Conservation (phyloP, 1,139 yeast species). For the Torulaspora globosa region DNA sequence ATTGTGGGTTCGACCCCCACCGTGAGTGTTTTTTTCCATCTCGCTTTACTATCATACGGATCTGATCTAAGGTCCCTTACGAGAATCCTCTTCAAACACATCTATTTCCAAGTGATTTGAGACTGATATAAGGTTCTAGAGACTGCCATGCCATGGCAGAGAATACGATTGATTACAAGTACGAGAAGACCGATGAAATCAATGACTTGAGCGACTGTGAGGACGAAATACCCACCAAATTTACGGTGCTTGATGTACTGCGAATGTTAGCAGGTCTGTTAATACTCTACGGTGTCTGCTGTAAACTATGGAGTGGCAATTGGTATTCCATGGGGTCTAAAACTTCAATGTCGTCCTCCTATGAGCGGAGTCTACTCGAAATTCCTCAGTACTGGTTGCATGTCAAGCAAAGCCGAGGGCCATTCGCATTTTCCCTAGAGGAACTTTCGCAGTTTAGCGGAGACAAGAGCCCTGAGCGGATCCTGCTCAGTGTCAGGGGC, state of each 20-base stretch:
- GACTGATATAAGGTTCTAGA: too few relatives aligned
- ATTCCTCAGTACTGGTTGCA: slow-evolving; percentile 20
- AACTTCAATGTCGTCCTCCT: neutral
- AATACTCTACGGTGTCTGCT: slow-evolving; percentile 11
- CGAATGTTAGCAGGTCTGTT: slow-evolving; percentile 22
- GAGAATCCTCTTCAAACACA: neutral
- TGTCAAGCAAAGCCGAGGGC: slow-evolving; percentile 8
- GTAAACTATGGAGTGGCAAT: slow-evolving; percentile 12
- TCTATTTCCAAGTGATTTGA: neutral
- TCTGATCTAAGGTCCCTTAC: neutral
- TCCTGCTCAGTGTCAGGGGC: slow-evolving; percentile 23
- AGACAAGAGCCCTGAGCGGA: slow-evolving; percentile 9
- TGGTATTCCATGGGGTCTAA: slow-evolving; percentile 11
- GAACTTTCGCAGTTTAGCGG: slow-evolving; percentile 19
- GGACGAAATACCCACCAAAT: slow-evolving; percentile 12
- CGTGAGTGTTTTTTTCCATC: slow-evolving; percentile 43
- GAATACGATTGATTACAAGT: neutral
- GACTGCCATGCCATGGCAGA: neutral
- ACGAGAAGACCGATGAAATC: slow-evolving; percentile 12
- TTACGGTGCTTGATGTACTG: slow-evolving; percentile 19
- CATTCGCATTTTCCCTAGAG: slow-evolving; percentile 17
- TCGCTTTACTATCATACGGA: neutral
- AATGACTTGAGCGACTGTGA: slow-evolving; percentile 5
- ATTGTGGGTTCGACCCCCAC: slow-evolving; percentile 60
- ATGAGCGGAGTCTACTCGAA: neutral